Evolutionary conservation across 495 filamentous ascomycete species (phyloP).

Genomic region (Ramalina peruviana): DNA sequence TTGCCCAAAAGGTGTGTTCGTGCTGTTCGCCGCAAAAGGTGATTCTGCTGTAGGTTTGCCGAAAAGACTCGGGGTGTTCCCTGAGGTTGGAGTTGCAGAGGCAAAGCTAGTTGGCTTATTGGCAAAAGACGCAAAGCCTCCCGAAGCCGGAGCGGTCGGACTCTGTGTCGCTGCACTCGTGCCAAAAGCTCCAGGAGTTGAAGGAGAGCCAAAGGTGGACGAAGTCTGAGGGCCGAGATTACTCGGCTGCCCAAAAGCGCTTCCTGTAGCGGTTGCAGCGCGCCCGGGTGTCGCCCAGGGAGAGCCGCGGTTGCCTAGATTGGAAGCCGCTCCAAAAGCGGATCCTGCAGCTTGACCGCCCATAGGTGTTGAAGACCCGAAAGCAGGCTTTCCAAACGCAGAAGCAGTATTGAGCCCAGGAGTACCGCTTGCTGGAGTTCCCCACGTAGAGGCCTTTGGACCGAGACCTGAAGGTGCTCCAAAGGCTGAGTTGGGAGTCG

Average conservation of each 20-base stretch:
- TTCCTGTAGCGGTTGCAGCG: constrained; percentile 10
- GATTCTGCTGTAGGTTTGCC: constrained; percentile 15
- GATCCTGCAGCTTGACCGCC: constrained; percentile 20
- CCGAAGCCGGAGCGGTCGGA: constrained; percentile 14
- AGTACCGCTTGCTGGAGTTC: not conserved
- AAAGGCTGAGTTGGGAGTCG: constrained; percentile 17
- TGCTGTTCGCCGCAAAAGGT: constrained; percentile 24
- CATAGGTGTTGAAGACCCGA: constrained; percentile 32
- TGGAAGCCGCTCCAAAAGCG: constrained; percentile 39
- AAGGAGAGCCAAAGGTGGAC: constrained; percentile 15
- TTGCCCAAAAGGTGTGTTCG: constrained; percentile 21
- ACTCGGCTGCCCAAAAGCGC: constrained; percentile 21
- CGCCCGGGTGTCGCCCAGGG: constrained; percentile 25
- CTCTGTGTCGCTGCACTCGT: not conserved
- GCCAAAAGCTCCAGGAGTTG: not conserved
- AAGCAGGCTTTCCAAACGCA: constrained; percentile 32
- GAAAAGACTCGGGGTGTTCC: constrained; percentile 11
- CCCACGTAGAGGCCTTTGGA: constrained; percentile 21
- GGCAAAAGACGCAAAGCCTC: constrained; percentile 48
- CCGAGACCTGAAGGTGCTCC: constrained; percentile 22
- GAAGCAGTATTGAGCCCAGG: constrained; percentile 11
- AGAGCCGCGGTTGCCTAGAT: constrained; percentile 25
- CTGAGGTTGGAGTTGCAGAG: constrained; percentile 21
- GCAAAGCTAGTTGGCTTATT: constrained; percentile 40
- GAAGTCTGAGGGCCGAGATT: constrained; percentile 10